These are phyloP conservation scores for Candida smagusa DNA, from an alignment of 1,139 yeast genomes.

Conservation along the genomic window DNA sequence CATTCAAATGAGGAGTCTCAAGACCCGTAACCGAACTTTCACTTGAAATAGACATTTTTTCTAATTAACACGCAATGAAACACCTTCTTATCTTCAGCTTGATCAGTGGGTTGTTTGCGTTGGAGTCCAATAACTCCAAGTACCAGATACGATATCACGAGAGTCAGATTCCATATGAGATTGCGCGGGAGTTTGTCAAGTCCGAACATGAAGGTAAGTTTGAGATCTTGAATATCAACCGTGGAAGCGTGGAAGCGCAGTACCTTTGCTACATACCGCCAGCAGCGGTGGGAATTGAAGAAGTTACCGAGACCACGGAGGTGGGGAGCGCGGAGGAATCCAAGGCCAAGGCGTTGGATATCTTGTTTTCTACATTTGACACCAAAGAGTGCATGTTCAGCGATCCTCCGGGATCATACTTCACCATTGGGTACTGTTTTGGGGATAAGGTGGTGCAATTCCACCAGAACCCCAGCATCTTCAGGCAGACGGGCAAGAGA, in stretches of 20 bases:
- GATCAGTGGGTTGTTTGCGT: not conserved
- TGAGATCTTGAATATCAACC: slow-evolving; percentile 10
- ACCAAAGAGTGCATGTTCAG: slow-evolving; percentile 29
- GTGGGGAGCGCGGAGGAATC: slow-evolving; percentile 11
- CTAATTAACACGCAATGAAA: not conserved
- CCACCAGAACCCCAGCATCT: slow-evolving; percentile 37
- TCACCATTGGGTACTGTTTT: slow-evolving; percentile 62
- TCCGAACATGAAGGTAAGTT: slow-evolving; percentile 7
- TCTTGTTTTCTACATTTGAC: slow-evolving; percentile 21
- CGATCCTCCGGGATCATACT: slow-evolving; percentile 47
- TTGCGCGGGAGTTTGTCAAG: slow-evolving; percentile 7
- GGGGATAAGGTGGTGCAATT: slow-evolving; percentile 58
- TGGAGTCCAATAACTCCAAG: slow-evolving; percentile 5
- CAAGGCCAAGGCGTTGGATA: slow-evolving; percentile 22
- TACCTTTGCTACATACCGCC: slow-evolving; percentile 14
- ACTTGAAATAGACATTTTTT: slow-evolving; percentile 1
- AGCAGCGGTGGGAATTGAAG: not conserved
- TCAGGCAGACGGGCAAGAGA: slow-evolving; percentile 23
- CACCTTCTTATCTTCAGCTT: not conserved
- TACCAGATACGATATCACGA: slow-evolving; percentile 10
- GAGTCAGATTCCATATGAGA: slow-evolving; percentile 9
- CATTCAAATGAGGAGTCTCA: slow-evolving; percentile 5
- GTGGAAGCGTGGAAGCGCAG: slow-evolving; percentile 1
- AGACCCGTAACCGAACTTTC: slow-evolving; percentile 4
- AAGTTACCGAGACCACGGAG: not conserved